phyloP scores from a whole-genome alignment of 1,139 yeast species.

The Hyphopichia burtonii region DNA sequence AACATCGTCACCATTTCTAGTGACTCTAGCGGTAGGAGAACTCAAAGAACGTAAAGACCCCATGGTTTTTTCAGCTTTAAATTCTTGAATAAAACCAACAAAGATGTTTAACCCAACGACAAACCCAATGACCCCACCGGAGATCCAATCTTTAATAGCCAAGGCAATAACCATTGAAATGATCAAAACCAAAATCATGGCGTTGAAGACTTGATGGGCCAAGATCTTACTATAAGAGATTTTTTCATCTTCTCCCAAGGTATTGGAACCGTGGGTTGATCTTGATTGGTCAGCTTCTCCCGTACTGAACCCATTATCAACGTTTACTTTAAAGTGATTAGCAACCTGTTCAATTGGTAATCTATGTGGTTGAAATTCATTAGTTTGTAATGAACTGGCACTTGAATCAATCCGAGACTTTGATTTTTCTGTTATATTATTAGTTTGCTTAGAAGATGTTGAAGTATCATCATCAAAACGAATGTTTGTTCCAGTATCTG shows the following conservation, averaged over 20 bases:
- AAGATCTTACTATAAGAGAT: constrained; percentile 32
- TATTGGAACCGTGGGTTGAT: constrained; percentile 21
- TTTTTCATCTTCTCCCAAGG: constrained; percentile 27
- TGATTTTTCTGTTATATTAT: not conserved
- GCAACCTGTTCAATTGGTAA: constrained; percentile 24
- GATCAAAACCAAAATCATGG: constrained; percentile 36
- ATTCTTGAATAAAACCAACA: constrained; percentile 35
- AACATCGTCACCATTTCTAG: constrained; percentile 36
- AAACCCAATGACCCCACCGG: constrained; percentile 27
- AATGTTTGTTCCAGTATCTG: not conserved
- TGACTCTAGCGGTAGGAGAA: constrained; percentile 38
- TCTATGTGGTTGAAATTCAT: constrained; percentile 22
- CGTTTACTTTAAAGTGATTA: constrained; percentile 31
- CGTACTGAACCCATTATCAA: constrained; percentile 43
- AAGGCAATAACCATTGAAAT: constrained; percentile 36
- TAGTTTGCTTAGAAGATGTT: not conserved
- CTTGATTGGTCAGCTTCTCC: constrained; percentile 24
- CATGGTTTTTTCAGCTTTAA: constrained; percentile 40
- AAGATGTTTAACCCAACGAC: constrained; percentile 31
- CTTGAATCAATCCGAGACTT: constrained; percentile 1
- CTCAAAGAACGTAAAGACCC: constrained; percentile 32
- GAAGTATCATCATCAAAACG: constrained; percentile 11
- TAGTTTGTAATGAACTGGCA: not conserved
- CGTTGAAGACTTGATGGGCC: constrained; percentile 39
- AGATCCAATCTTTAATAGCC: constrained; percentile 31